Base-by-base conservation (phyloP, 83 land plant genomes). In the Picea abies region DNA sequence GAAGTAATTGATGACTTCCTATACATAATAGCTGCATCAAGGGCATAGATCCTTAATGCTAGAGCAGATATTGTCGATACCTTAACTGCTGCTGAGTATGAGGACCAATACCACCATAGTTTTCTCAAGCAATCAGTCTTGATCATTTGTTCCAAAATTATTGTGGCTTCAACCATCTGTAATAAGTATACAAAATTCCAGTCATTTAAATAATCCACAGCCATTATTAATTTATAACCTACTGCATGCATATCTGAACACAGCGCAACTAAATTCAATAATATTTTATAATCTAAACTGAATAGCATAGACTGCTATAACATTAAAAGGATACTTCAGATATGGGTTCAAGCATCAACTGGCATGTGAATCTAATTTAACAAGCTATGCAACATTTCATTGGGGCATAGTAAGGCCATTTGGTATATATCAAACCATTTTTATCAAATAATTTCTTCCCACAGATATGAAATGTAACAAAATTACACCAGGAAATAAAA, bases 101-200 rank as follows among this genome's bases (percentile, higher is more conserved):
- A 97, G 44, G 98, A 94, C 99, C 99, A 97, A 82, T 91, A 90
- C 90, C 97, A 93, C 99, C 98, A 95, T 11, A 77, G 79, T 80
- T 87, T 90, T 63, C 80, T 93, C 83, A 95, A 73, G 81, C 80
- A 87, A 7, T 94, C 94, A 44, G 92, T 84, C 81, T 90, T 94
- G 61, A 97, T 92, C 96, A 96, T 91, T 66, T 93, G 92, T 82
- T 97, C 98, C 41, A 97, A 73, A 23, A 88, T 44, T 44, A 92
- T 84, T 11, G 88, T 89, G 20, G 98, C 96, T 85, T 95, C 90
- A 85, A 93, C 87, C 93, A 95, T 86, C 99, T 97, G 91, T 80
- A 84, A 75, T 22, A 82, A 75, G n/a, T 65, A 52, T 14, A 75
- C 73, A 76, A 82, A 79, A 79, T 37, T 79, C 60, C 11, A 26